Base-by-base conservation (phyloP, 495 filamentous ascomycete species). In the Bathelium albidoporum region DNA sequence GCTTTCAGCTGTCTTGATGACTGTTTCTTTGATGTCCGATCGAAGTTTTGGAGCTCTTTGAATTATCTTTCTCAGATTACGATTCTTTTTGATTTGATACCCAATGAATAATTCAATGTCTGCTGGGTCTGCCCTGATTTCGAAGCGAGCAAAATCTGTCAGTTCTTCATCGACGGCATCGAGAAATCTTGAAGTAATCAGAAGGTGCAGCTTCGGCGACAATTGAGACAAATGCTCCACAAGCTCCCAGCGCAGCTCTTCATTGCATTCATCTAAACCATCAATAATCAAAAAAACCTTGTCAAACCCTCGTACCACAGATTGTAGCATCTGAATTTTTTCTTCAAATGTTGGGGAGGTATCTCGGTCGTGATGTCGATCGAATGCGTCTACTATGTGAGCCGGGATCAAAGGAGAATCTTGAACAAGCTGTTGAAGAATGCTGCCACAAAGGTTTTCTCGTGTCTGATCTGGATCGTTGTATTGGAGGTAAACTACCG, bases 81-180 rank as follows among this genome's bases (percentile, higher is more conserved):
- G 12, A 49, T 61, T 49, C 28, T 52, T 39, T 29, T 58, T 31
- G 22, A 64, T 61, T 29, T 62, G 59, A 7, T 3, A 2, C 12
- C 62, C 63, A 28, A 64, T 32, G 34, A 44, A 64, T 12, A 64
- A 59, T 32, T 64, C 63, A 18, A 64, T 61, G 28, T 64, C 63
- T 22, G 9, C n/a, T 32, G 28, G 44, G 39, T 64, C 2, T 12
- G 63, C 63, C 26, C 34, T 62, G 20, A 64, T 64, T 39, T 64
- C 63, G n/a, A 62, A 29, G 5, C 31, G 55, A 4, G 10, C 39
- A 36, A 64, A 64, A 14, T 64, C 20, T 2, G 9, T 28, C 7
- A 64, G 59, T 39, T 64, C 58, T 20, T 62, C 63, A 5, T 49
- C 58, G 32, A 64, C 45, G 10, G 16, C 32, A n/a, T 43, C 53